These are phyloP conservation scores for Tulasnella sp. DNA, from an alignment of 768 basidiomycete species.

Conservation along the genomic window DNA sequence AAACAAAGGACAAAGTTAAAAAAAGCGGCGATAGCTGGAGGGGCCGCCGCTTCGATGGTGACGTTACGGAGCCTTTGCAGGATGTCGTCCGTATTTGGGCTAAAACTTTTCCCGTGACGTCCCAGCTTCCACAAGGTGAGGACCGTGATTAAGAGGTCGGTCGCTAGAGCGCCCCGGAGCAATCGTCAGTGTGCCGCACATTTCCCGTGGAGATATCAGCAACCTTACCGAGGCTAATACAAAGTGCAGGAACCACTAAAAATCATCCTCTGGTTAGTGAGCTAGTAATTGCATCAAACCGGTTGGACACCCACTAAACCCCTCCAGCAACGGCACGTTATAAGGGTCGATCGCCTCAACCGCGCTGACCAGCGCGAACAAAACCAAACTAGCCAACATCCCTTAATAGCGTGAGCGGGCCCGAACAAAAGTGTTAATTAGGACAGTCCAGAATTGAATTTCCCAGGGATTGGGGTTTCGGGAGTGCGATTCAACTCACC, in stretches of 20 bases:
- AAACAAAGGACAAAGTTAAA: background rate
- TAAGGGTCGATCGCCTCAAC: background rate
- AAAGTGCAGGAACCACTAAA: background rate
- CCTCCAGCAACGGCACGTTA: background rate
- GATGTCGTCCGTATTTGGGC: background rate
- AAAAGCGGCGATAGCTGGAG: background rate
- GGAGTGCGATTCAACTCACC: background rate
- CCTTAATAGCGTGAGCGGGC: background rate
- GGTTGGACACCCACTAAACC: background rate
- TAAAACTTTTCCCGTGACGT: background rate
- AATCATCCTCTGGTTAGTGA: background rate
- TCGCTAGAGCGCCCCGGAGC: background rate
- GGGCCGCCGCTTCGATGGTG: background rate
- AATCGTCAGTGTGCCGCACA: background rate
- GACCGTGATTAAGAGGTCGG: background rate
- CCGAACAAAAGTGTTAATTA: background rate
- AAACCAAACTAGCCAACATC: background rate
- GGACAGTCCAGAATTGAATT: background rate
- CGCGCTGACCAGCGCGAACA: background rate
- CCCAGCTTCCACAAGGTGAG: background rate
- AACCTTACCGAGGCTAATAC: background rate
- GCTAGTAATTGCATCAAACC: background rate
- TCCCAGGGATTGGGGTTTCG: background rate
- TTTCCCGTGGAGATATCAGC: background rate
- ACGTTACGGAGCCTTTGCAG: background rate